Conservation (phyloP, 768 basidiomycete species). For the Amanita polypyramis region DNA sequence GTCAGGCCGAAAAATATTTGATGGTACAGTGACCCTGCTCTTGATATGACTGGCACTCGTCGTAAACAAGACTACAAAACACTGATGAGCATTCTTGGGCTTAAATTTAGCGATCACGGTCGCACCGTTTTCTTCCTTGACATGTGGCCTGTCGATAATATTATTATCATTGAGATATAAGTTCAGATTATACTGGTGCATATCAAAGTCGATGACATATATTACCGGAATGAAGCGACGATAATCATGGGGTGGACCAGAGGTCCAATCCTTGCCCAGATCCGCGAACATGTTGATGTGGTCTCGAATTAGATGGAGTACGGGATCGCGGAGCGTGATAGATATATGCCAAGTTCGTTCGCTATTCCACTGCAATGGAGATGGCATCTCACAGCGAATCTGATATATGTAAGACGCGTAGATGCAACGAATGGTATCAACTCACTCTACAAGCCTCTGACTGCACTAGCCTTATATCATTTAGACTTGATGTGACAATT, state of each 20-base stretch:
- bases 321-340: constrained; percentile 61
- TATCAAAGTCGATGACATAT: constrained; percentile 59
- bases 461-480: constrained; percentile 69
- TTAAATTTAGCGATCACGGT: not conserved
- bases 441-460: constrained; percentile 74
- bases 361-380: constrained; percentile 76
- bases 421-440: constrained; percentile 2
- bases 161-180: constrained; percentile 93
- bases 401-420: constrained; percentile 16
- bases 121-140: constrained; percentile 76
- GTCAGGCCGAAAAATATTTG: constrained; percentile 64
- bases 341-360: constrained; percentile 71
- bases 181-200: constrained; percentile 71
- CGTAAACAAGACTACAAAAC: constrained; percentile 58
- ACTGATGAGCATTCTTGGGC: not conserved
- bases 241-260: constrained; percentile 73
- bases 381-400: constrained; percentile 67
- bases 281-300: constrained; percentile 93
- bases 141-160: constrained; percentile 82
- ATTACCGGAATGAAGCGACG: constrained; percentile 76
- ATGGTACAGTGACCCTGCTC: constrained; percentile 46
- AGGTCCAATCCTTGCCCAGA: constrained; percentile 85
- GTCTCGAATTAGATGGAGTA: constrained; percentile 76
- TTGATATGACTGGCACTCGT: constrained; percentile 49
- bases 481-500: constrained; percentile 75